These are phyloP conservation scores for Dactylis glomerata DNA, from an alignment of 176 grass and related monocot genomes.

Conservation along the genomic window DNA sequence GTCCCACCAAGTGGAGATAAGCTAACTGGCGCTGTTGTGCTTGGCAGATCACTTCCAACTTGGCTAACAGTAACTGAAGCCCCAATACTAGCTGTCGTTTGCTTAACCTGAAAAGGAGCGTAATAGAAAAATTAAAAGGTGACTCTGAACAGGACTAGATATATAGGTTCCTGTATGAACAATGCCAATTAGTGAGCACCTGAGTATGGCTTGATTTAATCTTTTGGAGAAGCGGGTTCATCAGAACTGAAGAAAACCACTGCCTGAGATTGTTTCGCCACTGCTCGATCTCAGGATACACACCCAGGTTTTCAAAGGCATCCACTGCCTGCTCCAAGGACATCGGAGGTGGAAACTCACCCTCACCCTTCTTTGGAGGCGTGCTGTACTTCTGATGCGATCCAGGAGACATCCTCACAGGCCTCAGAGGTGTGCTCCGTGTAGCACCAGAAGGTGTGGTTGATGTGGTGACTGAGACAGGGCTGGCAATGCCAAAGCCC, in stretches of 20 bases:
- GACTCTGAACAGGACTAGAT: conserved; percentile 9
- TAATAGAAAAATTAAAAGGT: conserved; percentile 21
- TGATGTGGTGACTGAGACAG: conserved; percentile 56
- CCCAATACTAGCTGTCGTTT: conserved; percentile 66
- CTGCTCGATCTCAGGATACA: conserved; percentile 85
- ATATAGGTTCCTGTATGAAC: conserved; percentile 1
- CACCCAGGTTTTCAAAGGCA: conserved; percentile 69
- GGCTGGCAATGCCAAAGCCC: conserved; percentile 61
- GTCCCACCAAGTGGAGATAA: conserved; percentile 73
- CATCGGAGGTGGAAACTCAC: conserved; percentile 84
- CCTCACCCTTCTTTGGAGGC: conserved; percentile 83
- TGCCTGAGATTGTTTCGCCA: conserved; percentile 89
- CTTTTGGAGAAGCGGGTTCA: conserved; percentile 74
- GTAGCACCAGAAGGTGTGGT: conserved; percentile 64
- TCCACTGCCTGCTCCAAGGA: conserved; percentile 78
- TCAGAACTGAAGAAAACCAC: conserved; percentile 88
- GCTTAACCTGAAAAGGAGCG: conserved; percentile 64
- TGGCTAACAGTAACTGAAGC: conserved; percentile 79
- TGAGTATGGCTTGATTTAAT: conserved; percentile 82
- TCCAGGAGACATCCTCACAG: conserved; percentile 92
- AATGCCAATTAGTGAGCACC: conserved; percentile 43
- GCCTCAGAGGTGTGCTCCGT: conserved; percentile 73
- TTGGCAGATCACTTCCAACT: conserved; percentile 71
- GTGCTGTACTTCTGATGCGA: conserved; percentile 77
- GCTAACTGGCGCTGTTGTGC: conserved; percentile 41